Evolutionary conservation across 345 rosid genomes (phyloP).

Genomic region (Populus pruinosa): DNA sequence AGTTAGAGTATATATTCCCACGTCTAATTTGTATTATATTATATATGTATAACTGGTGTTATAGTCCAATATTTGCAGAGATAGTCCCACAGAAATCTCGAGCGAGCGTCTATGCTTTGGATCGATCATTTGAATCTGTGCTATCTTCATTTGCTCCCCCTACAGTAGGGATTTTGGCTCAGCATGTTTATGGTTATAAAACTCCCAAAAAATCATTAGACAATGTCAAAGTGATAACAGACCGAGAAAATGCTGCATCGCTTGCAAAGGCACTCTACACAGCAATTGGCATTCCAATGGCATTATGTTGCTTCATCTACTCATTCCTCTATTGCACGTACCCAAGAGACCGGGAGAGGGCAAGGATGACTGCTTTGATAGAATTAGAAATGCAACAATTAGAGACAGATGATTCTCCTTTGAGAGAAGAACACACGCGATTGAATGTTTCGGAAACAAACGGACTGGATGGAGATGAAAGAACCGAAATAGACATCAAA

Average conservation of each 20-base stretch:
- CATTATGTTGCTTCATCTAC: conserved; percentile 18
- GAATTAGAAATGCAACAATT: conserved; percentile 17
- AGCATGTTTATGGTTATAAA: conserved; percentile 26
- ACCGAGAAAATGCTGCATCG: conserved; percentile 24
- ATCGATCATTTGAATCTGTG: conserved; percentile 18
- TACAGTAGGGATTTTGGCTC: conserved; percentile 22
- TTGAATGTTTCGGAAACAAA: conserved; percentile 1
- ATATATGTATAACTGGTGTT: background rate
- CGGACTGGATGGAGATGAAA: conserved; percentile 18
- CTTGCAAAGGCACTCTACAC: conserved; percentile 23
- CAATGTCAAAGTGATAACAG: background rate
- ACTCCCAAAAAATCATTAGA: conserved; percentile 9
- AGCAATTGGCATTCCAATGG: conserved; percentile 22
- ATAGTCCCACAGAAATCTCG: conserved; percentile 22
- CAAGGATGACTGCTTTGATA: conserved; percentile 18
- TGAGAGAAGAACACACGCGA: conserved; percentile 19
- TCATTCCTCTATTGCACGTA: conserved; percentile 18
- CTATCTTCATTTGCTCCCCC: conserved; percentile 28
- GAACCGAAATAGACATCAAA: conserved; percentile 31
- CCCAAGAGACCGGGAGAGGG: conserved; percentile 21
- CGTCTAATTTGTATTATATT: background rate
- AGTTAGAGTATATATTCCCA: background rate
- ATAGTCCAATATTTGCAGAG: conserved; percentile 28
- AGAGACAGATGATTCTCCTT: conserved; percentile 7
- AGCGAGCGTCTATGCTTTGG: conserved; percentile 28